phyloP scores from a whole-genome alignment of 805 yeast genomes.

The Candida piceae region DNA sequence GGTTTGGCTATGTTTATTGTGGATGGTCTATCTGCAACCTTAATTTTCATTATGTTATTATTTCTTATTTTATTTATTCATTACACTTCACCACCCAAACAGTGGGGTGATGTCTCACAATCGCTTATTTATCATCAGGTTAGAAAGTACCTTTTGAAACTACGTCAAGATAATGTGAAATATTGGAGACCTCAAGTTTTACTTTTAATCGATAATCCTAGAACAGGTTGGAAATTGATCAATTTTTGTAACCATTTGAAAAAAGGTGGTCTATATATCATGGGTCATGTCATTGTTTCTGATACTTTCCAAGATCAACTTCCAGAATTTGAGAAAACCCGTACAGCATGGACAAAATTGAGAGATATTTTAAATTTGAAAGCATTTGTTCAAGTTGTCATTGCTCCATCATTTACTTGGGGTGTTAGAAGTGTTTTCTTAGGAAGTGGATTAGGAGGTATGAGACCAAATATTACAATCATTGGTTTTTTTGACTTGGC shows the following conservation, averaged over 20 bases:
- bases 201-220: constrained; percentile 83
- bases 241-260: constrained; percentile 91
- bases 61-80: constrained; percentile 76
- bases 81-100: constrained; percentile 87
- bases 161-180: constrained; percentile 89
- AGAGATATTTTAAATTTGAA: constrained; percentile 75
- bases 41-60: constrained; percentile 61
- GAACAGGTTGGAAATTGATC: constrained; percentile 87
- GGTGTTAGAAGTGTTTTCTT: constrained; percentile 88
- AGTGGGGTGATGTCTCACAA: constrained; percentile 98
- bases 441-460: constrained; percentile 97
- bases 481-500: constrained; percentile 77
- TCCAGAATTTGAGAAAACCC: constrained; percentile 66
- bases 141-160: constrained; percentile 76
- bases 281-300: constrained; percentile 85
- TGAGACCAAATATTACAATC: constrained; percentile 94
- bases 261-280: constrained; percentile 88
- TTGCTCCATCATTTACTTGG: constrained; percentile 88
- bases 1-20: constrained; percentile 88
- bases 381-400: constrained; percentile 90
- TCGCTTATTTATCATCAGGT: constrained; percentile 94
- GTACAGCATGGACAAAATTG: constrained; percentile 76
- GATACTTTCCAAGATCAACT: constrained; percentile 58
- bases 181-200: constrained; percentile 98
- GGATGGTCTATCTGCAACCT: constrained; percentile 83